Evolutionary conservation across 2,329 filamentous ascomycete genomes (phyloP), one percentile per base, ranked within the genome.

Genomic region (Escovopsis weberi): DNA sequence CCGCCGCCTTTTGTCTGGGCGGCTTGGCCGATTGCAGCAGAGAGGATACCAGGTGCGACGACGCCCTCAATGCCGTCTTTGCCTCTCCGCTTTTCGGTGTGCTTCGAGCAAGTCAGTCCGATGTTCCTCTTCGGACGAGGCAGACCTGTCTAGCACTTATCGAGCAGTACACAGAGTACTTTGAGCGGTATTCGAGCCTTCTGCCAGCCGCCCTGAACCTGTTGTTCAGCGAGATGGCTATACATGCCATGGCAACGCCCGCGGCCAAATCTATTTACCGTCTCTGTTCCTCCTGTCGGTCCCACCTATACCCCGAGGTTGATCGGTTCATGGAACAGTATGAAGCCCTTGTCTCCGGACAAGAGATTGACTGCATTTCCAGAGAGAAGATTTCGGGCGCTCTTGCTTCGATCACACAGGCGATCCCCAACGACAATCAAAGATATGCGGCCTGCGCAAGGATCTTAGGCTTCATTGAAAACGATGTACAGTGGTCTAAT

Each of bases 391-490:
- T 89, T 1, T 68, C 86, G 5, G 77, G 81, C 35, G 84, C 78
- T 2, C 83, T 91, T 49, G 75, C 83, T 8, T 78, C 77, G 8
- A 79, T 91, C 37, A 72, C 87, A 28, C 83, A 91, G 59, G 82
- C 82, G 8, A 67, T 85, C 9, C 63, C 74, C 1, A 69, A 75
- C 2, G 70, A 80, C 39, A 60, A 65, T 19, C 63, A 66, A 12
- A 77, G 77, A 47, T 58, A 74, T 2, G 57, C 57, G 28, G 70
- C 74, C 33, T 66, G 82, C 30, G 64, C 70, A 45, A 67, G 70
- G 43, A 63, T 89, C 26, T 63, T 85, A 30, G 56, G 65, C 6
- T 75, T 80, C 44, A 64, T 87, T 30, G 72, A 78, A 39, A 56
- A 64, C 26, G 83, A 88, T 53, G 68, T 57, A 4, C 45, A 46